Evolutionary conservation across 768 basidiomycete species (phyloP), one percentile per base, ranked within the genome.

Genomic region (Dentipellis sp.): DNA sequence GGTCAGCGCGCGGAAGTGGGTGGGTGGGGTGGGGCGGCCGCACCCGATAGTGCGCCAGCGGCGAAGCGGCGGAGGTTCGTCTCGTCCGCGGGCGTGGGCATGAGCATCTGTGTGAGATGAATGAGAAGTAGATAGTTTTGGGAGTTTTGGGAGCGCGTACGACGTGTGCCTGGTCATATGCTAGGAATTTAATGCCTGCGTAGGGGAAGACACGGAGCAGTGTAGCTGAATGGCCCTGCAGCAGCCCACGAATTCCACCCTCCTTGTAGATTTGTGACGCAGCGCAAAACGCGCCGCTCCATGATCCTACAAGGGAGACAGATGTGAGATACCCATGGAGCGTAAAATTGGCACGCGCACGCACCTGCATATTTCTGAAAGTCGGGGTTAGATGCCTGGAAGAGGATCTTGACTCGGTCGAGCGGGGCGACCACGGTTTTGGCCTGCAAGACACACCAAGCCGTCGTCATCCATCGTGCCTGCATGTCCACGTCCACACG

Each of bases 331-430:
- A 29, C 29, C n/a, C 8, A 50, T 21, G 4, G 47, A 54, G 7
- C 12, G 38, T 29, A 3, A 29, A 29, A 22, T 14, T 17, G 11
- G 37, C 23, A 10, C 8, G 23, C 17, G 38, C 12, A 65, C 81
- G 56, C 57, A 91, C 94, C 94, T 56, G 94, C 82, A 72, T 94
- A 98, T 69, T 93, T 91, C 67, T 82, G 80, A 67, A 89, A 99
- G 57, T 98, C 95, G 8, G 90, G 89, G 69, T 95, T 97, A 7
- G 91, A 91, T 0, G 97, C 92, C 69, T 99, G 95, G 67, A 98
- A 97, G 50, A 99, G 84, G 64, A 99, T 99, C 74, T 99, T 99
- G 63, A 99, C 94, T 67, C 97, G 79, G 69, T 99, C 97, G 50
- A 99, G 79, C 3, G 97, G 97, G 17, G 97, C 97, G 46, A 97